phyloP scores from a whole-genome alignment of 129 eudicot genomes.

The Lactuca sativa region DNA sequence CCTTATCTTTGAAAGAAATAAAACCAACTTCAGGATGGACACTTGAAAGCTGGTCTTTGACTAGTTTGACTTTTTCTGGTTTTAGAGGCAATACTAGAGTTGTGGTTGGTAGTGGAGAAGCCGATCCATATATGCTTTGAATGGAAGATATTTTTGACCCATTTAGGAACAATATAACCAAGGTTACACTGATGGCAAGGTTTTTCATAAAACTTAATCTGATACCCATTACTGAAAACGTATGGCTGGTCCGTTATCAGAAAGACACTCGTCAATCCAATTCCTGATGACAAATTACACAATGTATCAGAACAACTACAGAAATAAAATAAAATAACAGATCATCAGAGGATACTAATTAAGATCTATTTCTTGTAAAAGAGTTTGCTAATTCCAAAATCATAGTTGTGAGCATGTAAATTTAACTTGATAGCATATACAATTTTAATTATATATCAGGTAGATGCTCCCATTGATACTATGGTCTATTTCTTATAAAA shows the following conservation, averaged over 20 bases:
- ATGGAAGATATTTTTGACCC: conserved; percentile 48
- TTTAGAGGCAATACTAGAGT: conserved; percentile 53
- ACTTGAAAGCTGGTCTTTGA: conserved; percentile 49
- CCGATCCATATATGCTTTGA: conserved; percentile 36
- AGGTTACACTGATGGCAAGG: conserved; percentile 51
- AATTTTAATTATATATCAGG: too few species aligned
- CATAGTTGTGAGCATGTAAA: too few species aligned
- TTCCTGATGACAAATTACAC: conserved; percentile 36
- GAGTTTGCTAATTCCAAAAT: too few species aligned
- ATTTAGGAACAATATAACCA: conserved; percentile 63
- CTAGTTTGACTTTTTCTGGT: conserved; percentile 47
- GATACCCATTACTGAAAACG: conserved; percentile 61
- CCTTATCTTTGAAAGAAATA: conserved; percentile 56
- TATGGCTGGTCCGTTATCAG: conserved; percentile 55
- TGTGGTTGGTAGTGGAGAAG: conserved; percentile 42
- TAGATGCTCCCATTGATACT: too few species aligned
- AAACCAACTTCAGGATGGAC: conserved; percentile 53
- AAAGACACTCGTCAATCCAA: conserved; percentile 66
- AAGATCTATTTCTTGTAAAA: not conserved
- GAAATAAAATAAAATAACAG: too few species aligned
- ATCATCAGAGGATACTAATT: not conserved
- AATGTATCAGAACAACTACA: not conserved
- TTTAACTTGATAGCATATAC: too few species aligned
- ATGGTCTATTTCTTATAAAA: too few species aligned
- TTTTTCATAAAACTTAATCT: conserved; percentile 47